Conservation (phyloP, 1,284 basidiomycete genomes). For the Termitomyces sp. region DNA sequence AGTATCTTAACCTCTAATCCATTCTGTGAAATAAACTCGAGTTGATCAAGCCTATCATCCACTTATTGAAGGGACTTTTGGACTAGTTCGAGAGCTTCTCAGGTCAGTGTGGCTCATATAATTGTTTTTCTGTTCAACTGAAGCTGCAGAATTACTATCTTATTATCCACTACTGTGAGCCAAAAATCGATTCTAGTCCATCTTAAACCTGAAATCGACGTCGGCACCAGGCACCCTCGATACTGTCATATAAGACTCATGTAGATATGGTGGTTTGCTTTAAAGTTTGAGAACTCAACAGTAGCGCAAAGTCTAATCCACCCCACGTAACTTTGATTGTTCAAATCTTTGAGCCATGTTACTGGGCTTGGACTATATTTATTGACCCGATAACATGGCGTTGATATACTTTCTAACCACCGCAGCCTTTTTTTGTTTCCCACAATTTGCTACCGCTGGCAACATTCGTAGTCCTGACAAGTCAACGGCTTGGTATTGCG, state of each 20-base stretch:
- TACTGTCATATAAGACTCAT: conserved; percentile 6
- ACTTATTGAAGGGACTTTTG: neutral
- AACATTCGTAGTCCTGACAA: neutral
- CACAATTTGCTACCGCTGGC: neutral
- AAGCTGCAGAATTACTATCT: neutral
- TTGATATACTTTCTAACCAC: conserved; percentile 4
- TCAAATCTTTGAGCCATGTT: conserved; percentile 3
- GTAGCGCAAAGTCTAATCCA: conserved; percentile 4
- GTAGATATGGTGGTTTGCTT: conserved; percentile 4
- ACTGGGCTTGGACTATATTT: conserved; percentile 2
- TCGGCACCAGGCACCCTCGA: conserved; percentile 7
- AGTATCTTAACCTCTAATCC: neutral
- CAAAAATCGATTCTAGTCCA: neutral
- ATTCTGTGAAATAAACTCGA: neutral
- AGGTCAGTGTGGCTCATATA: conserved; percentile 5
- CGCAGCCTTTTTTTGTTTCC: neutral
- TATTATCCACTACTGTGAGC: neutral
- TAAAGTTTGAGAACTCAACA: neutral
- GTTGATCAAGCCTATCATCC: neutral
- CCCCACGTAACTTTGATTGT: neutral
- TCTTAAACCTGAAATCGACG: conserved; percentile 1
- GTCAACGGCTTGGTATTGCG: neutral
- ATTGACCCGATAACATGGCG: neutral
- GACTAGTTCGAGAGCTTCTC: neutral
- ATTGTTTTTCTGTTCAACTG: neutral